phyloP scores from a whole-genome alignment of 495 filamentous ascomycete genomes.

The Neurospora sp. region DNA sequence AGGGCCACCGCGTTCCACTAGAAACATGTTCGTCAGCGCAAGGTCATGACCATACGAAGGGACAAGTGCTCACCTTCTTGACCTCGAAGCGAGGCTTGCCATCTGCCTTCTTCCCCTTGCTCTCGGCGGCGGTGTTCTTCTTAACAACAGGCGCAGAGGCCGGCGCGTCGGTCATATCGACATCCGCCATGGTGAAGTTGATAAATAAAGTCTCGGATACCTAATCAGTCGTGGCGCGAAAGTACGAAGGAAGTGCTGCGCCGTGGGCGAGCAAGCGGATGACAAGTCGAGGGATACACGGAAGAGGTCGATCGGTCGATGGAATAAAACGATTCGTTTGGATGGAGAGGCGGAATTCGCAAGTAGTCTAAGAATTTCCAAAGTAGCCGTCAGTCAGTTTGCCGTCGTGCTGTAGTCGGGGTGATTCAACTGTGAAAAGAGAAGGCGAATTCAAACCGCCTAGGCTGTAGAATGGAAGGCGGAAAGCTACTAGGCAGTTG shows the following conservation, averaged over 20 bases:
- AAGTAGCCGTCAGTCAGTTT: neutral
- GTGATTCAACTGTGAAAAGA: neutral
- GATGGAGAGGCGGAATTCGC: neutral
- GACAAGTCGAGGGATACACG: neutral
- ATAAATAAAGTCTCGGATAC: neutral
- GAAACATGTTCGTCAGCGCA: constrained; percentile 9
- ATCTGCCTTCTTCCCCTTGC: constrained; percentile 46
- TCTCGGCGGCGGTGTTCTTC: constrained; percentile 43
- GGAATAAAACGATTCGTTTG: neutral
- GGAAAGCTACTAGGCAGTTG: neutral
- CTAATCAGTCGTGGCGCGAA: neutral
- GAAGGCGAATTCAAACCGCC: neutral
- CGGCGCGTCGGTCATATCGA: constrained; percentile 92
- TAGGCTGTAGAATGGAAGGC: neutral
- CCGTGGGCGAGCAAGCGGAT: neutral
- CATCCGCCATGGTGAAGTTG: constrained; percentile 68
- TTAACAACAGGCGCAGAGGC: constrained; percentile 41
- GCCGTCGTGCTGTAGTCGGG: neutral
- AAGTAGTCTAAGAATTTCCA: neutral
- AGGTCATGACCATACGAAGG: neutral
- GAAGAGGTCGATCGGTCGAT: neutral
- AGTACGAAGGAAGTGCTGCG: neutral
- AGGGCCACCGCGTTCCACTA: constrained; percentile 99
- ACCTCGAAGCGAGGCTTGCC: constrained; percentile 95
- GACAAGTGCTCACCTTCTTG: constrained; percentile 65